phyloP scores from a whole-genome alignment of 352 stramenopile genomes.

The Elongisporangium prolatum region DNA sequence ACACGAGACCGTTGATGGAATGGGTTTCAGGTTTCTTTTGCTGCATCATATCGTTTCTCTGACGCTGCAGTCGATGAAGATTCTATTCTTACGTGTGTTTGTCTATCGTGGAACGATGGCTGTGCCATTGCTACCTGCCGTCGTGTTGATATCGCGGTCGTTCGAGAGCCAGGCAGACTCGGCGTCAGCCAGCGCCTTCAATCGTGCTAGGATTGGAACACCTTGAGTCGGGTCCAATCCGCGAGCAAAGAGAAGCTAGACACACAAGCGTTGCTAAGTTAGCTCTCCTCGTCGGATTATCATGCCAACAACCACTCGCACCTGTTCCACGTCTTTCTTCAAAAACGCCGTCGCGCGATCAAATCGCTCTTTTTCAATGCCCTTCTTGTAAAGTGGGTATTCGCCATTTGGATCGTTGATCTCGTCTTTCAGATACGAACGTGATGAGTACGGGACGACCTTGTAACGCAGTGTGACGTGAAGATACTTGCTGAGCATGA shows the following conservation, averaged over 20 bases:
- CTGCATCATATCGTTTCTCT: not conserved
- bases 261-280: not conserved
- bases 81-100: slow-evolving; percentile 1
- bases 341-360: slow-evolving; percentile 77
- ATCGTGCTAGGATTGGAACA: slow-evolving; percentile 47
- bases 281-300: slow-evolving; percentile 1
- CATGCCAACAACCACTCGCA: slow-evolving; percentile 13
- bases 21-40: not conserved
- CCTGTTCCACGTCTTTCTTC: slow-evolving; percentile 80
- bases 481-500: slow-evolving; percentile 88
- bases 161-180: slow-evolving; percentile 64
- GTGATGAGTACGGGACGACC: slow-evolving; percentile 74
- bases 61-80: not conserved
- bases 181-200: slow-evolving; percentile 66
- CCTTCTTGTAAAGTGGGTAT: slow-evolving; percentile 81
- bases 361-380: slow-evolving; percentile 69
- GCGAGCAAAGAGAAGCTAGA: slow-evolving; percentile 68
- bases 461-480: slow-evolving; percentile 82
- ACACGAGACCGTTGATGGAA: not conserved
- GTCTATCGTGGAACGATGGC: slow-evolving; percentile 38
- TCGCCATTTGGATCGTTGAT: slow-evolving; percentile 78
- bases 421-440: slow-evolving; percentile 81
- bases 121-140: slow-evolving; percentile 10
- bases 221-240: slow-evolving; percentile 68
- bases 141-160: slow-evolving; percentile 42